Conservation (phyloP, 2,329 filamentous ascomycete species). For the Neonectria punicea region DNA sequence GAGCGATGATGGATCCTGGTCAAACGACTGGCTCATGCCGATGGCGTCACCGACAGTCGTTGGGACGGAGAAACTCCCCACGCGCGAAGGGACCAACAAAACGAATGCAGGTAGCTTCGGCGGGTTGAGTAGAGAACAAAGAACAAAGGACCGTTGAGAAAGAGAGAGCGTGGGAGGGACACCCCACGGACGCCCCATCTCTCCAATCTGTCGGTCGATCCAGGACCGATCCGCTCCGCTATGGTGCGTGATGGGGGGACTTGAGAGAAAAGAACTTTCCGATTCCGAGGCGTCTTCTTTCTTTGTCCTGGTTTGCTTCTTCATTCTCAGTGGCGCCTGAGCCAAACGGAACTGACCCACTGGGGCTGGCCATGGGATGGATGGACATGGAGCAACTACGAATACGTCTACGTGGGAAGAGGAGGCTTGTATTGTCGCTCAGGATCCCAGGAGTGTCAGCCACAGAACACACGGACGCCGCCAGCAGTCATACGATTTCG, state of each 20-base stretch:
- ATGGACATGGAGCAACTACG: neutral
- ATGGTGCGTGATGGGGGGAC: slow-evolving; percentile 1
- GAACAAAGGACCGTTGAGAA: too few species aligned
- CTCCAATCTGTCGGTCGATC: slow-evolving; percentile 1
- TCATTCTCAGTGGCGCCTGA: neutral
- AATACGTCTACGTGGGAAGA: neutral
- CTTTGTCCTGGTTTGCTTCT: neutral
- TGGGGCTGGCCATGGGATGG: slow-evolving; percentile 1
- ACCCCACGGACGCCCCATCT: slow-evolving; percentile 10
- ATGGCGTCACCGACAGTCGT: slow-evolving; percentile 36
- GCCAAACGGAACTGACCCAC: slow-evolving; percentile 22
- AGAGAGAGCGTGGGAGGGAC: neutral
- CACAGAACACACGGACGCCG: slow-evolving; percentile 6
- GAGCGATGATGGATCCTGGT: slow-evolving; percentile 15
- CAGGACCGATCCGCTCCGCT: slow-evolving; percentile 5
- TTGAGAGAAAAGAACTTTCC: neutral
- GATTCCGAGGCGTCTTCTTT: too few species aligned
- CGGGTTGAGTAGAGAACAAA: too few species aligned
- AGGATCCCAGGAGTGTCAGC: neutral
- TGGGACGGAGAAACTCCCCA: slow-evolving; percentile 13
- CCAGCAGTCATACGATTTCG: slow-evolving; percentile 41
- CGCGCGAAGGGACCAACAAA: neutral
- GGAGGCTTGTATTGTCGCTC: neutral
- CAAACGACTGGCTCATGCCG: slow-evolving; percentile 16
- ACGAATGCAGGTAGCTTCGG: too few species aligned